phyloP scores from a whole-genome alignment of 257 asterid species.

The Scutellaria baicalensis region DNA sequence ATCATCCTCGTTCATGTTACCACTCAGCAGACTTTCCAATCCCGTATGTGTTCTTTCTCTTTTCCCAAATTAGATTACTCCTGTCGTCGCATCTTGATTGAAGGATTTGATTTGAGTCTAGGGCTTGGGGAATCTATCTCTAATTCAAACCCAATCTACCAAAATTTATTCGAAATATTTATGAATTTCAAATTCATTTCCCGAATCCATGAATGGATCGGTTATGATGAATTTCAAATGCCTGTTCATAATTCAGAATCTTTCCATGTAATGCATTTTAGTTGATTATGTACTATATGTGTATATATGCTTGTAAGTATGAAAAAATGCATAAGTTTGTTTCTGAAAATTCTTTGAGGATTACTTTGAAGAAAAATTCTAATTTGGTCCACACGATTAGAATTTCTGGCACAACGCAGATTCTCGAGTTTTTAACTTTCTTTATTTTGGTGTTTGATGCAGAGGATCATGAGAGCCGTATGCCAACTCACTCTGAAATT shows the following conservation, averaged over 20 bases:
- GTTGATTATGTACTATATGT: background rate
- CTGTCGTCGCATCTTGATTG: background rate
- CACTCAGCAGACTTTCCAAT: slow-evolving; percentile 21
- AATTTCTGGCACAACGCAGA: too few species aligned
- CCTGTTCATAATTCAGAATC: background rate
- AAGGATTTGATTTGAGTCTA: background rate
- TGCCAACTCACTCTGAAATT: slow-evolving; percentile 37
- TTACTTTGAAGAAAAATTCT: too few species aligned
- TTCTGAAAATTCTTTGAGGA: too few species aligned
- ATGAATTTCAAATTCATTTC: background rate
- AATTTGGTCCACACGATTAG: too few species aligned
- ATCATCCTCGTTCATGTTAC: slow-evolving; percentile 54
- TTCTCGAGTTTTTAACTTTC: background rate
- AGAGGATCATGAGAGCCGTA: slow-evolving; percentile 38
- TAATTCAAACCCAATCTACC: background rate
- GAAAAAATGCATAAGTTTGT: too few species aligned
- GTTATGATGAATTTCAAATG: background rate
- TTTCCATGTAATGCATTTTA: background rate
- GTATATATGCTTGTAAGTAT: background rate
- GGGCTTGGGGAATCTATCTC: background rate
- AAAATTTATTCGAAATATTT: background rate
- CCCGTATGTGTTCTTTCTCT: slow-evolving; percentile 36
- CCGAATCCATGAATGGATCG: background rate
- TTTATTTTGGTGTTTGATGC: slow-evolving; percentile 8
- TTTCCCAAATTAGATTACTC: background rate